Evolutionary conservation across 495 filamentous ascomycete genomes (phyloP).

Genomic region (Aspergillus avenaceus): DNA sequence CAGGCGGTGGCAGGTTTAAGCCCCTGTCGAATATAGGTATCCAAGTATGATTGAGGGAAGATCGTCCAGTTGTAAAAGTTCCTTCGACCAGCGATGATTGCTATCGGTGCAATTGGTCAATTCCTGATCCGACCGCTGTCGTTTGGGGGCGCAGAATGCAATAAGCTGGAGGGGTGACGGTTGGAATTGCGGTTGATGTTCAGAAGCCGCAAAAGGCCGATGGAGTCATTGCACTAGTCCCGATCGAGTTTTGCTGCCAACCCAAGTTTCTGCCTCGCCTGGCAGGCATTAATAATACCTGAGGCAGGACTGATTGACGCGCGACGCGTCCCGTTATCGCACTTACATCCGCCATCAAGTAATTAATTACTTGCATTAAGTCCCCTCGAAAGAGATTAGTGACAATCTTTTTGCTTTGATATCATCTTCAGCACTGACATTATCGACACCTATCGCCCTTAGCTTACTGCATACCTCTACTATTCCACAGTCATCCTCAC

Average conservation of each 20-base stretch:
- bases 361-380: too few relatives aligned
- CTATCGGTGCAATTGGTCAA: slow-evolving; percentile 18
- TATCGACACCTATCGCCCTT: too few relatives aligned
- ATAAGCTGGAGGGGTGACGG: slow-evolving; percentile 34
- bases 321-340: slow-evolving; percentile 37
- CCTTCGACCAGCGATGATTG: slow-evolving; percentile 12
- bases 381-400: too few relatives aligned
- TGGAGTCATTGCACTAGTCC: slow-evolving; percentile 35
- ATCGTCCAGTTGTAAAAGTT: slow-evolving; percentile 2
- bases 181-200: slow-evolving; percentile 37
- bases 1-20: slow-evolving; percentile 18
- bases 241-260: slow-evolving; percentile 23
- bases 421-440: too few relatives aligned
- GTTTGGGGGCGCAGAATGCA: slow-evolving; percentile 17
- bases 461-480: neutral
- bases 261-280: slow-evolving; percentile 26
- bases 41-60: slow-evolving; percentile 3
- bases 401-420: too few relatives aligned
- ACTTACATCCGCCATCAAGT: slow-evolving; percentile 9
- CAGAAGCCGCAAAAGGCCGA: slow-evolving; percentile 46
- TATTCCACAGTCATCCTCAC: neutral
- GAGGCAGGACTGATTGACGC: slow-evolving; percentile 29
- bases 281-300: slow-evolving; percentile 18
- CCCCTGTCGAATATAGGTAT: slow-evolving; percentile 13
- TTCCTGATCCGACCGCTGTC: slow-evolving; percentile 19